Evolutionary conservation across 1,139 yeast genomes (phyloP).

Genomic region (Ogataea hybrid): DNA sequence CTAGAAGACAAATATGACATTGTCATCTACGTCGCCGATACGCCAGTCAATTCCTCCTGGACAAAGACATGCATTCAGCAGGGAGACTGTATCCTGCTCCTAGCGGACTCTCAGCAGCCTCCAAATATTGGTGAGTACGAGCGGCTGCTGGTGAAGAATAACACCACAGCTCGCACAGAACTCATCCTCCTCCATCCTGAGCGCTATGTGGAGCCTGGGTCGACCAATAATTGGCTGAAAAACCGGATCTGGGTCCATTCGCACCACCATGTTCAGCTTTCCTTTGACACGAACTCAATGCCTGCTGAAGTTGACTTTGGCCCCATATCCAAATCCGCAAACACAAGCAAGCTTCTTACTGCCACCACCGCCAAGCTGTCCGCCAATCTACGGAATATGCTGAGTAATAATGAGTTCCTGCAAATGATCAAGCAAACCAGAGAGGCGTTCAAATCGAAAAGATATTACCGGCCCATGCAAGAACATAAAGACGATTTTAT

Average conservation of each 20-base stretch:
- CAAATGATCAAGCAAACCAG: conserved; percentile 26
- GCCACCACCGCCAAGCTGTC: conserved; percentile 24
- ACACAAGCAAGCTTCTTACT: conserved; percentile 14
- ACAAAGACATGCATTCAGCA: conserved; percentile 90
- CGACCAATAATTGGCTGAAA: conserved; percentile 82
- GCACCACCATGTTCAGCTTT: conserved; percentile 85
- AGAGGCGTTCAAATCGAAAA: conserved; percentile 24
- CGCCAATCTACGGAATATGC: conserved; percentile 25
- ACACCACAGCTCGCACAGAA: conserved; percentile 87
- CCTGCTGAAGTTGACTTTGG: conserved; percentile 13
- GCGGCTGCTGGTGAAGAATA: conserved; percentile 65
- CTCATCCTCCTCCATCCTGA: conserved; percentile 83
- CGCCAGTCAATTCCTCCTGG: conserved; percentile 83
- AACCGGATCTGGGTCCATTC: conserved; percentile 87
- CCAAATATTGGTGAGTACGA: conserved; percentile 86
- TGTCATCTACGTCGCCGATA: conserved; percentile 84
- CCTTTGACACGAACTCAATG: conserved; percentile 20
- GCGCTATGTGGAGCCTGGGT: conserved; percentile 76
- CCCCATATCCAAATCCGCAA: conserved; percentile 6
- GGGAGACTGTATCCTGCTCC: conserved; percentile 80
- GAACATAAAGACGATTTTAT: conserved; percentile 84
- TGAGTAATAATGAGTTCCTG: conserved; percentile 31
- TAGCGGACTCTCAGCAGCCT: conserved; percentile 66
- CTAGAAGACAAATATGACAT: conserved; percentile 87
- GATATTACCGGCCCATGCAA: conserved; percentile 45